Conservation (phyloP, 495 filamentous ascomycete genomes). For the Penicillium silybi region DNA sequence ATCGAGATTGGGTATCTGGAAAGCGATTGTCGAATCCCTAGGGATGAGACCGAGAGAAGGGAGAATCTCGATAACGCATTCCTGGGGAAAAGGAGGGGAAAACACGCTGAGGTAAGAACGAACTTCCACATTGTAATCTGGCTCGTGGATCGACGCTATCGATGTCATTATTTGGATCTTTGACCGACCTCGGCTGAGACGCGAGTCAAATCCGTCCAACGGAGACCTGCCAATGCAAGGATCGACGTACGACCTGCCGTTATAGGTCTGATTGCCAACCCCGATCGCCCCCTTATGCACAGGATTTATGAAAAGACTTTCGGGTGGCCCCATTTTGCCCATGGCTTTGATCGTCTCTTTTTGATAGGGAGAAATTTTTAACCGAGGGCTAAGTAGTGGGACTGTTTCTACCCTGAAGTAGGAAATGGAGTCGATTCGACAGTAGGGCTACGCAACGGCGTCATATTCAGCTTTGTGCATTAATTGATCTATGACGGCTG, state of each 20-base stretch:
- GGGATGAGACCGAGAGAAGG: background rate
- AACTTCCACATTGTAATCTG: background rate
- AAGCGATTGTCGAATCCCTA: background rate
- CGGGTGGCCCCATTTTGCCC: background rate
- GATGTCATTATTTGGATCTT: conserved; percentile 11
- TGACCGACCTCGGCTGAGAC: background rate
- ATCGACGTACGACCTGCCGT: background rate
- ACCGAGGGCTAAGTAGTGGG: background rate
- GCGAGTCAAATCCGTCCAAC: background rate
- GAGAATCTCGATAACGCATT: background rate
- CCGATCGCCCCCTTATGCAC: background rate
- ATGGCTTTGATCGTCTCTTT: background rate
- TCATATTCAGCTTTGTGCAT: no score
- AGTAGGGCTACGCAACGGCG: no score
- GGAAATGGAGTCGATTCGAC: background rate
- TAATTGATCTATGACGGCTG: no score
- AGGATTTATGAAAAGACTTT: background rate
- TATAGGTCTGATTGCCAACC: background rate
- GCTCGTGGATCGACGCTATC: conserved; percentile 16
- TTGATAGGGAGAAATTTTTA: background rate
- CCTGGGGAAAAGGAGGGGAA: background rate
- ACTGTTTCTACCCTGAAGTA: background rate
- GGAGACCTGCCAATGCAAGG: background rate
- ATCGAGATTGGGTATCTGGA: background rate
- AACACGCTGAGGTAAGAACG: conserved; percentile 6